Percentiles rank a stretch among this genome's conserved stretches.
phyloP scores from a whole-genome alignment of 345 rosid species.

The Linum lewisii region DNA sequence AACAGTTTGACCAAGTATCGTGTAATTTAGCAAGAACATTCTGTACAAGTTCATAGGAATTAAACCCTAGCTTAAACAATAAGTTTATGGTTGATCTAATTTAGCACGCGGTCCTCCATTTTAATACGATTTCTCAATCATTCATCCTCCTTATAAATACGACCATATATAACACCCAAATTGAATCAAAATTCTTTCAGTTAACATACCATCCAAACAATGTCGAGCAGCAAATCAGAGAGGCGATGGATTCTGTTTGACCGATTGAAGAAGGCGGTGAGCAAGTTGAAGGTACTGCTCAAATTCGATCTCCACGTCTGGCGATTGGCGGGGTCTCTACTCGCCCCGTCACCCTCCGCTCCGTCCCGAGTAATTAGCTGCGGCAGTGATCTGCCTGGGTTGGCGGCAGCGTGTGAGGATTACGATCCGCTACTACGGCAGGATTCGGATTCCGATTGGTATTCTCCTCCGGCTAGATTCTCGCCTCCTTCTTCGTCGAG shows the following conservation, averaged over 20 bases:
- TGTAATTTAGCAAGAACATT: not conserved
- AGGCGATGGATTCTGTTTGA: conserved; percentile 29
- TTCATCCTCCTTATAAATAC: not conserved
- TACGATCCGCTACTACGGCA: conserved; percentile 9
- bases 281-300: conserved; percentile 51
- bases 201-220: not conserved
- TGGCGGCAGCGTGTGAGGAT: conserved; percentile 29
- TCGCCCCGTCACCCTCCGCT: conserved; percentile 24
- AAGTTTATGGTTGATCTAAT: not conserved
- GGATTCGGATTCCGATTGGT: conserved; percentile 11
- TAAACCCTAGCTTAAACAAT: no score
- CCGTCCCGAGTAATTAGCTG: conserved; percentile 34
- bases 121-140: not conserved
- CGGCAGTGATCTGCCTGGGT: conserved; percentile 41
- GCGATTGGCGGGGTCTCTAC: conserved; percentile 34
- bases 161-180: not conserved
- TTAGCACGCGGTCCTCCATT: not conserved
- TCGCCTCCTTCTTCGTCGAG: conserved; percentile 3
- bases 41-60: no score
- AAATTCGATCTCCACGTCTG: conserved; percentile 36
- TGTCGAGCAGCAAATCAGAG: not conserved
- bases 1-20: not conserved
- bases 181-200: not conserved
- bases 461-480: not conserved
- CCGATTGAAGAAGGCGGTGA: conserved; percentile 57